phyloP scores from a whole-genome alignment of 139 green algal species.

The Desmodesmus armatus region DNA sequence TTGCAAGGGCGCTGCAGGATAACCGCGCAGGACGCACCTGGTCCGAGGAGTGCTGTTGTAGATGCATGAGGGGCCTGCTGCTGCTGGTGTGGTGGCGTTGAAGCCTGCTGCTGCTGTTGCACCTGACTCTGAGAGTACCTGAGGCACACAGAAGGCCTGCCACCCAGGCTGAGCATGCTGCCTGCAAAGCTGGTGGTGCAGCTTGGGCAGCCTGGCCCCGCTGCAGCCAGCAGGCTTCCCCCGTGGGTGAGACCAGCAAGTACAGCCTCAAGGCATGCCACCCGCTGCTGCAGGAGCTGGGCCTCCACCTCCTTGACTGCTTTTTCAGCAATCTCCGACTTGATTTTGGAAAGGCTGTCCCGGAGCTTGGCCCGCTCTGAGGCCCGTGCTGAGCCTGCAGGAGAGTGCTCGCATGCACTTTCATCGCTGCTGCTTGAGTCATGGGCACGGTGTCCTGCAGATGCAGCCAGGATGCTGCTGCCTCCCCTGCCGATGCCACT shows the following conservation, averaged over 20 bases:
- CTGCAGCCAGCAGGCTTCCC: background rate
- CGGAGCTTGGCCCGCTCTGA: slow-evolving; percentile 16
- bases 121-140: no score
- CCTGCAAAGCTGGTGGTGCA: slow-evolving; percentile 22
- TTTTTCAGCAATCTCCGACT: slow-evolving; percentile 20
- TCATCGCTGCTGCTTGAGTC: no score
- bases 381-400: background rate
- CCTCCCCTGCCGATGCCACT: no score
- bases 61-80: no score
- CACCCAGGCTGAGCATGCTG: background rate
- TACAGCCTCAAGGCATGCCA: slow-evolving; percentile 12
- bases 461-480: background rate
- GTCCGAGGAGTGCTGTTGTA: no score
- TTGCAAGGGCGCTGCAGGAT: no score
- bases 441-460: no score
- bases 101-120: no score
- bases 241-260: slow-evolving; percentile 3
- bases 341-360: slow-evolving; percentile 16
- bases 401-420: background rate
- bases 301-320: slow-evolving; percentile 27
- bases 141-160: background rate
- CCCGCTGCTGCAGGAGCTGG: slow-evolving; percentile 30
- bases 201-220: background rate
- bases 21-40: no score
- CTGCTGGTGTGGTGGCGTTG: no score